Conservation (phyloP, 2,329 filamentous ascomycete genomes). For the Gliomastix tumulicola region DNA sequence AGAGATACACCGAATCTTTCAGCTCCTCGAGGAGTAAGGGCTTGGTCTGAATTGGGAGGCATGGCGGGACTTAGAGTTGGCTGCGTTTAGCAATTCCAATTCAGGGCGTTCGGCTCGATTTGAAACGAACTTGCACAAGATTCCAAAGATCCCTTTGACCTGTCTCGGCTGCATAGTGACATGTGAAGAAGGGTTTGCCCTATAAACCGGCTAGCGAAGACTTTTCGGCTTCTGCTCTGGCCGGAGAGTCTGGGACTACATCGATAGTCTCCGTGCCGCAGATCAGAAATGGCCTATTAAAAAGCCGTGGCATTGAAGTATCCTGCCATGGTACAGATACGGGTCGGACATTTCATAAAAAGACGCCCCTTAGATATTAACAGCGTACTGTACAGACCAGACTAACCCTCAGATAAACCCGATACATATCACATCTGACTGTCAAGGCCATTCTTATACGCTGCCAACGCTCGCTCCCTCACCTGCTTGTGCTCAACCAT, state of each 20-base stretch:
- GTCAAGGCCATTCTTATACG: slow-evolving; percentile 54
- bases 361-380: slow-evolving; percentile 1
- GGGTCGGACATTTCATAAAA: slow-evolving; percentile 43
- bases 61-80: slow-evolving; percentile 34
- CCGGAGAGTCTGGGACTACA: slow-evolving; percentile 49
- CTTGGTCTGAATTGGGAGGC: slow-evolving; percentile 28
- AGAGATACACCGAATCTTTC: no score
- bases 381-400: slow-evolving; percentile 2
- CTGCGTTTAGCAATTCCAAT: slow-evolving; percentile 36
- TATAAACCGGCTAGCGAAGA: slow-evolving; percentile 45
- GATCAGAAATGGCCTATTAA: slow-evolving; percentile 49
- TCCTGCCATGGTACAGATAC: slow-evolving; percentile 59
- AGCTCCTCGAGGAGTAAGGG: slow-evolving; percentile 15
- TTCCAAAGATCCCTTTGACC: neutral
- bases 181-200: no score
- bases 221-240: slow-evolving; percentile 43
- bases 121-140: slow-evolving; percentile 21
- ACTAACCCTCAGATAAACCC: neutral
- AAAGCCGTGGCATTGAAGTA: slow-evolving; percentile 53
- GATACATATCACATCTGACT: slow-evolving; percentile 9
- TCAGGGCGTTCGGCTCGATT: slow-evolving; percentile 40
- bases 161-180: neutral
- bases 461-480: slow-evolving; percentile 58
- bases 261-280: slow-evolving; percentile 53
- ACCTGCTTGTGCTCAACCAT: slow-evolving; percentile 69